Percentiles rank a stretch among this genome's conserved stretches.
Conservation (phyloP, 2,329 filamentous ascomycete species). For the Ascomycota sp. region DNA sequence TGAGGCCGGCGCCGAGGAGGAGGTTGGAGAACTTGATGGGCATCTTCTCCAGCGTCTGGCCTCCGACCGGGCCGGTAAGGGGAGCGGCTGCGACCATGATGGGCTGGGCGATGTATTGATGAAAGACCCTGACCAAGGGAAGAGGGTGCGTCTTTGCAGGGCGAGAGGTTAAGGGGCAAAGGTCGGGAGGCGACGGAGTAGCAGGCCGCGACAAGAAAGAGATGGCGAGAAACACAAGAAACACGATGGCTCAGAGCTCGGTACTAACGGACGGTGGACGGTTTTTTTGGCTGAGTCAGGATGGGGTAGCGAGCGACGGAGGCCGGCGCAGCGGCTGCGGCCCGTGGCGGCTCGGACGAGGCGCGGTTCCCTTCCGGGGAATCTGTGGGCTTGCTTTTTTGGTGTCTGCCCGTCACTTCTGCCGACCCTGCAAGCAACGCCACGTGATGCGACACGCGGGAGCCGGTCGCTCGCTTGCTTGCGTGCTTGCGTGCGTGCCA, state of each 20-base stretch:
- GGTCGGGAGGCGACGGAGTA: conserved; percentile 7
- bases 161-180: conserved; percentile 9
- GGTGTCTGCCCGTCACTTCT: no score
- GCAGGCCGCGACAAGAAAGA: no score
- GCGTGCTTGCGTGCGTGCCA: no score
- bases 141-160: conserved; percentile 67
- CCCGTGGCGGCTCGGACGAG: no score
- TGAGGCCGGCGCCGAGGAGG: conserved; percentile 80
- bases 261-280: background rate
- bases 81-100: conserved; percentile 43
- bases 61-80: conserved; percentile 27
- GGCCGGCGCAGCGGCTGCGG: no score
- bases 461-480: no score
- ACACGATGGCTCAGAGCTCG: no score
- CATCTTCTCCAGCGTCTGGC: conserved; percentile 74
- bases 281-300: conserved; percentile 1
- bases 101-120: conserved; percentile 29
- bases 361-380: no score
- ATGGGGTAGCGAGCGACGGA: background rate
- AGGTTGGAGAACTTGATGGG: conserved; percentile 99
- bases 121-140: conserved; percentile 97
- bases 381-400: no score
- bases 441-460: no score
- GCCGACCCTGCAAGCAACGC: no score
- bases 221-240: no score